These are phyloP conservation scores for Phialophora macrospora DNA, from an alignment of 2,329 filamentous ascomycete species.

Conservation along the genomic window DNA sequence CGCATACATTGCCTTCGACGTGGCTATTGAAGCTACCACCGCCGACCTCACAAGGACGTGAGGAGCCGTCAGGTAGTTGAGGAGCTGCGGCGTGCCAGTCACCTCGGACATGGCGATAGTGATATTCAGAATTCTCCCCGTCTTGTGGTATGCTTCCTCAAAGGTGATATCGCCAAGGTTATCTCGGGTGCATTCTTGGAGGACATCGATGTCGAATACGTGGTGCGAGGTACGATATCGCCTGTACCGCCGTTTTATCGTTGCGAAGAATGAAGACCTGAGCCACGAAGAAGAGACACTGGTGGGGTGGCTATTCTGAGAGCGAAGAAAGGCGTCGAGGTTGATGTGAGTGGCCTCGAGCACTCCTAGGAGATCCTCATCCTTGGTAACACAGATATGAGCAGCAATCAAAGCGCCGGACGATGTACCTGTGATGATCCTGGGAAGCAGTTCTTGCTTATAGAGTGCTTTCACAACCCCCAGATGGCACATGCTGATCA, in stretches of 20 bases:
- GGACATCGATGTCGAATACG: constrained; percentile 81
- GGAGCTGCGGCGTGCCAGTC: constrained; percentile 76
- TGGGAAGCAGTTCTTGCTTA: constrained; percentile 76
- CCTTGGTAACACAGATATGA: constrained; percentile 76
- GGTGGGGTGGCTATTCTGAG: constrained; percentile 50
- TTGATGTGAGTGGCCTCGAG: constrained; percentile 73
- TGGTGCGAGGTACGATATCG: constrained; percentile 69
- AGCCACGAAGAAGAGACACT: constrained; percentile 17
- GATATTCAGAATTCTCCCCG: constrained; percentile 88
- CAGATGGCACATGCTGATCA: constrained; percentile 88
- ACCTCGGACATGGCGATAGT: constrained; percentile 86
- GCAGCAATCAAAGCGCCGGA: constrained; percentile 85
- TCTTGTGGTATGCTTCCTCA: constrained; percentile 94
- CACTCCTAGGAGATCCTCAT: constrained; percentile 74
- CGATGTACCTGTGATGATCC: constrained; percentile 86
- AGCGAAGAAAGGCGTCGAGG: constrained; percentile 74
- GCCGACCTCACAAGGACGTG: constrained; percentile 97
- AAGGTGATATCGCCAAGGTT: constrained; percentile 90
- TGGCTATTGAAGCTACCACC: constrained; percentile 86
- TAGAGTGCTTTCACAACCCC: constrained; percentile 89
- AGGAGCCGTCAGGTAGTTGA: constrained; percentile 92
- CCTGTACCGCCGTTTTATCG: constrained; percentile 70
- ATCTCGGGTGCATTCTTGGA: constrained; percentile 78
- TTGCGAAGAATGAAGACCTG: constrained; percentile 75
- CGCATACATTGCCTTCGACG: constrained; percentile 74